A percentile compares a stretch with the other conserved stretches of the same genome.
phyloP scores from a whole-genome alignment of 148 eudicot species.

The Camellia sinensis region DNA sequence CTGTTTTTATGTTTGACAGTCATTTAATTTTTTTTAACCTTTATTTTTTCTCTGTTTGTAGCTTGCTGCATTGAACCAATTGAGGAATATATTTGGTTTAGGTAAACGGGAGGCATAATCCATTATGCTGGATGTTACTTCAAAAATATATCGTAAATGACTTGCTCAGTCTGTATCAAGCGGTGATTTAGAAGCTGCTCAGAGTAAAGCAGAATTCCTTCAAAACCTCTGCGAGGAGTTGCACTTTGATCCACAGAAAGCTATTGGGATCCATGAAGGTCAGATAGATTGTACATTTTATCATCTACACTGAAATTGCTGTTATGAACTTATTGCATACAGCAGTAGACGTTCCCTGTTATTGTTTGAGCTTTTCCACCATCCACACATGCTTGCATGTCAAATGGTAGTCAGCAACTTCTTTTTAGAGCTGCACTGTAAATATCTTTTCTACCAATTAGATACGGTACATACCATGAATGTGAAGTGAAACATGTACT shows the following conservation, averaged over 20 bases:
- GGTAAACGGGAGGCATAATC: conserved; percentile 89
- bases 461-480: neutral
- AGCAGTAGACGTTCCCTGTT: neutral
- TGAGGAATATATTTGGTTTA: conserved; percentile 88
- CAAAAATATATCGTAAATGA: conserved; percentile 74
- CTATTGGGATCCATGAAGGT: conserved; percentile 86
- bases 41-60: conserved; percentile 28
- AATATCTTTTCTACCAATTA: neutral
- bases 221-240: conserved; percentile 75
- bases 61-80: conserved; percentile 80
- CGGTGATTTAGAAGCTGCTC: conserved; percentile 73
- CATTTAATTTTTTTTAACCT: neutral
- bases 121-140: conserved; percentile 63
- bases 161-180: conserved; percentile 70
- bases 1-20: neutral
- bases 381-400: neutral
- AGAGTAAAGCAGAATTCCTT: conserved; percentile 93
- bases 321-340: neutral
- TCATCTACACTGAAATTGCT: neutral
- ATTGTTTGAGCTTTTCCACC: neutral
- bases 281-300: conserved; percentile 3
- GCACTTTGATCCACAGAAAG: conserved; percentile 77
- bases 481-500: neutral
- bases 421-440: neutral
- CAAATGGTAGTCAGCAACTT: neutral